phyloP scores from a whole-genome alignment of 1,284 basidiomycete species.

The Volvariella surrecta region DNA sequence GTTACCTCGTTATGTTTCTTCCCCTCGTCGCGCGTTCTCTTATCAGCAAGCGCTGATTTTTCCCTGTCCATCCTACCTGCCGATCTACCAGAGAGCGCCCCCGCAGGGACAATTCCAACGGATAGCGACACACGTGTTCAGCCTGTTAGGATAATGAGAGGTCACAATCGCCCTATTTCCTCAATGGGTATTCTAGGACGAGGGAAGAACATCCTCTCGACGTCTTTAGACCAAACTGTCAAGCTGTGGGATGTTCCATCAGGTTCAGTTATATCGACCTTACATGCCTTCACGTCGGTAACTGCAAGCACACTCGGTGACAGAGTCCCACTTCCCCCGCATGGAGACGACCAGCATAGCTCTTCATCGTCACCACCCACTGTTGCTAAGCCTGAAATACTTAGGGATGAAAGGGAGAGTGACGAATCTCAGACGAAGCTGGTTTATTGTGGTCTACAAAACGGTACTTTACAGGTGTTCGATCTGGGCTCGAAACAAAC shows the following conservation, averaged over 20 bases:
- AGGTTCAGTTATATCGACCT: slow-evolving; percentile 36
- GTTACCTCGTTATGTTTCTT: slow-evolving; percentile 52
- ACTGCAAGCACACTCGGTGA: slow-evolving; percentile 37
- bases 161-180: slow-evolving; percentile 59
- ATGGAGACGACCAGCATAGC: slow-evolving; percentile 13
- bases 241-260: slow-evolving; percentile 70
- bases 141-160: slow-evolving; percentile 54
- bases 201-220: slow-evolving; percentile 56
- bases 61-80: slow-evolving; percentile 53
- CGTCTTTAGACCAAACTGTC: slow-evolving; percentile 59
- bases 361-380: slow-evolving; percentile 8
- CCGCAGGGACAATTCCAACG: slow-evolving; percentile 15
- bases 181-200: slow-evolving; percentile 53
- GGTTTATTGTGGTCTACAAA: slow-evolving; percentile 48
- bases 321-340: slow-evolving; percentile 15
- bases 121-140: slow-evolving; percentile 1
- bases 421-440: slow-evolving; percentile 37
- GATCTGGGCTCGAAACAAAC: slow-evolving; percentile 45
- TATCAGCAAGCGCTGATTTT: slow-evolving; percentile 58
- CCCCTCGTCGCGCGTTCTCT: slow-evolving; percentile 54
- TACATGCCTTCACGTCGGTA: slow-evolving; percentile 31
- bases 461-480: slow-evolving; percentile 47
- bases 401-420: slow-evolving; percentile 32
- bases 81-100: slow-evolving; percentile 25
- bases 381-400: neutral